Percentiles rank a stretch among this genome's conserved stretches.
Conservation (phyloP, 805 yeast genomes). For the Starmerella floricola region DNA sequence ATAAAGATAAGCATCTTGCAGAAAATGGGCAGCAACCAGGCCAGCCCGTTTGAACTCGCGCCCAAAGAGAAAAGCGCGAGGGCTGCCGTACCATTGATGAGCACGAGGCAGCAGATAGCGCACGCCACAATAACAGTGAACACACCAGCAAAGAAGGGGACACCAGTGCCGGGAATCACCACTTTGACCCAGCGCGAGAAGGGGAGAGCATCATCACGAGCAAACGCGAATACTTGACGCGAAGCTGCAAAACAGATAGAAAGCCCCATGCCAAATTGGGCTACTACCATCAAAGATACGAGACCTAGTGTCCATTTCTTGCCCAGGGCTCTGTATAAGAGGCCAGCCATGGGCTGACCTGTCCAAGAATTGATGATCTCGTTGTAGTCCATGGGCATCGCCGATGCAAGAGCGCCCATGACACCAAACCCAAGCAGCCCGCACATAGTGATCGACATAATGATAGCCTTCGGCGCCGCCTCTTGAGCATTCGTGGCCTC, state of each 20-base stretch:
- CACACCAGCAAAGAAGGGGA: slow-evolving; percentile 55
- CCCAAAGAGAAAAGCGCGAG: slow-evolving; percentile 52
- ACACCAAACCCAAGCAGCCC: slow-evolving; percentile 48
- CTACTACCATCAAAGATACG: slow-evolving; percentile 44
- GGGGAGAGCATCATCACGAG: slow-evolving; percentile 67
- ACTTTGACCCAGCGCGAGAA: slow-evolving; percentile 42
- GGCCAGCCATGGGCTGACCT: slow-evolving; percentile 55
- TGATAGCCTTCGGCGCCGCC: slow-evolving; percentile 55
- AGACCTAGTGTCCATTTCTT: slow-evolving; percentile 52
- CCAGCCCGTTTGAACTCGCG: slow-evolving; percentile 49
- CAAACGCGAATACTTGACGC: slow-evolving; percentile 63
- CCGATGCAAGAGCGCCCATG: slow-evolving; percentile 41
- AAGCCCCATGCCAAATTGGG: slow-evolving; percentile 57
- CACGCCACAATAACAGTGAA: slow-evolving; percentile 41
- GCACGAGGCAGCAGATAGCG: slow-evolving; percentile 43
- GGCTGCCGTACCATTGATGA: slow-evolving; percentile 50
- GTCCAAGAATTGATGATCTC: slow-evolving; percentile 34
- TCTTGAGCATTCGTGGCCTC: slow-evolving; percentile 51
- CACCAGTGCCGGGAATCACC: slow-evolving; percentile 43
- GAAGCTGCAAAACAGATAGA: slow-evolving; percentile 53
- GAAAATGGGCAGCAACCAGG: slow-evolving; percentile 51
- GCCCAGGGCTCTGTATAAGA: slow-evolving; percentile 50
- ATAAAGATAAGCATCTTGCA: slow-evolving; percentile 35
- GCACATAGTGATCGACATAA: slow-evolving; percentile 45
- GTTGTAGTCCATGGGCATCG: slow-evolving; percentile 33